Evolutionary conservation across 1,284 basidiomycete species (phyloP), one percentile per base, ranked within the genome.

Genomic region (Cryptococcus wingfieldii): DNA sequence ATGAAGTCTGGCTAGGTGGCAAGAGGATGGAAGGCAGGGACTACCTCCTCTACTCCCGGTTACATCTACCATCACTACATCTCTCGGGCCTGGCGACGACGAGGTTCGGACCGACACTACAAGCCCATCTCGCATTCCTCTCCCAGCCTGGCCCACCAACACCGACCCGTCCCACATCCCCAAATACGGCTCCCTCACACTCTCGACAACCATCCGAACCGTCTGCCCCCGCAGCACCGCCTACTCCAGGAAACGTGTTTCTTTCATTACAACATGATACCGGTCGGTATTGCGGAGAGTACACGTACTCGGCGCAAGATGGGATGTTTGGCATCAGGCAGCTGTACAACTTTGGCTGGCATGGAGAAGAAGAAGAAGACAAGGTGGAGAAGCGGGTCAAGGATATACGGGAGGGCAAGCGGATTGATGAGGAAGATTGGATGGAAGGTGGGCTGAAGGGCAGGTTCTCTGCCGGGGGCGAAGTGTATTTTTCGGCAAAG

Each of bases 221-320:
- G 77, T 86, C 61, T 27, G 60, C 71, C 23, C 74, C 70, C 23
- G 67, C 67, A n/a, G 70, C 64, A 4, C 63, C 57, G 5, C 61
- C 69, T 2, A 66, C 72, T 10, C 71, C 74, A 3, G 90, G 85
- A 66, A 94, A 94, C 64, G 71, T 97, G 61, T 86, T 97, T 81
- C 73, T 98, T 58, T 90, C 84, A 58, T 75, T 98, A 28, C 92
- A 97, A 74, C 90, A 95, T 66, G 92, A 97, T 69, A 85, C 90
- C 1, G 94, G 94, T 0, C 84, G 87, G 62, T 95, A 90, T 85
- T 91, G 89, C 61, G 88, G 89, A 3, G 95, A 98, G 75, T 98
- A 96, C 69, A 90, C 88, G 13, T 98, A 90, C 81, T 94, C 90
- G 60, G 88, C 90, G 0, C 89, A 94, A 65, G 94, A 98, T 69